phyloP scores from a whole-genome alignment of 2,329 filamentous ascomycete genomes.

The Ascochyta fabae region DNA sequence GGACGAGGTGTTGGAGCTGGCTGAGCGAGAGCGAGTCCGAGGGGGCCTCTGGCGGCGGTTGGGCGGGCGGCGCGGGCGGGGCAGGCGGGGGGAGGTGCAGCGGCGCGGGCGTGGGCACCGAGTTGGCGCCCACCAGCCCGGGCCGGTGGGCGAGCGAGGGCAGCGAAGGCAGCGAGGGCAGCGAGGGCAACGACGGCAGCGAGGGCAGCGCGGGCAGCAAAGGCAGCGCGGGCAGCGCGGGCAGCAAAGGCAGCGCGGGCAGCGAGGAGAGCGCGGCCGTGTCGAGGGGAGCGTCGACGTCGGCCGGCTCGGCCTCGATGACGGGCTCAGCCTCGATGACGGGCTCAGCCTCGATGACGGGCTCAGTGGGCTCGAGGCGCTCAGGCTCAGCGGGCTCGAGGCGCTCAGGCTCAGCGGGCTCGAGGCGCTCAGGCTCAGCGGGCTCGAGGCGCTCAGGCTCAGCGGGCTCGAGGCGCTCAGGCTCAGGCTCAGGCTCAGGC shows the following conservation, averaged over 20 bases:
- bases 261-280: conserved; percentile 28
- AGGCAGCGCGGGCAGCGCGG: too few relatives aligned
- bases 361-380: conserved; percentile 11
- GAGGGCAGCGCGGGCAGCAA: too few relatives aligned
- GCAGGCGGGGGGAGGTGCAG: conserved; percentile 50
- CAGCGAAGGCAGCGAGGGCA: too few relatives aligned
- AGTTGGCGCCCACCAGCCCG: conserved; percentile 49
- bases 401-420: too few relatives aligned
- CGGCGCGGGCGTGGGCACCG: conserved; percentile 49
- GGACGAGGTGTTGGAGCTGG: conserved; percentile 55
- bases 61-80: conserved; percentile 43
- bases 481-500: too few relatives aligned
- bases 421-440: too few relatives aligned
- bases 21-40: conserved; percentile 54
- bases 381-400: too few relatives aligned
- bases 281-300: too few relatives aligned
- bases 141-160: conserved; percentile 36
- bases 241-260: too few relatives aligned
- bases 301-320: conserved; percentile 30
- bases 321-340: conserved; percentile 41
- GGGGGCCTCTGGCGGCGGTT: conserved; percentile 36
- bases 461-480: too few relatives aligned
- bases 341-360: conserved; percentile 29
- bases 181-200: too few relatives aligned
- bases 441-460: too few relatives aligned